A percentile compares a stretch with the other conserved stretches of the same genome.
These are phyloP conservation scores for Cystofilobasidium capitatum DNA, from an alignment of 768 basidiomycete species.

Conservation along the genomic window DNA sequence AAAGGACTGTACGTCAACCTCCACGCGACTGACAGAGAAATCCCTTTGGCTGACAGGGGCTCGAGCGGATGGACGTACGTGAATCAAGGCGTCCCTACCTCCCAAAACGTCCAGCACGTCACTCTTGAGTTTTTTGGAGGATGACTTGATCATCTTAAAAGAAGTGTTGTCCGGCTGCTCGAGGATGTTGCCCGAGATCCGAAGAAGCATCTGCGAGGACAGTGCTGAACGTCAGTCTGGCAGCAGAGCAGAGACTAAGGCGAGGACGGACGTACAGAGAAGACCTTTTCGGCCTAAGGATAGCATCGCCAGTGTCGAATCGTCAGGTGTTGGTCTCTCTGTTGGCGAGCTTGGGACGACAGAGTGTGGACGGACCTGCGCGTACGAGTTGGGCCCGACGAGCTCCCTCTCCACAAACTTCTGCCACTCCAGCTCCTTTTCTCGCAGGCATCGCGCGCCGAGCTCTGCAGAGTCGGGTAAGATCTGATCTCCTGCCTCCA, in stretches of 20 bases:
- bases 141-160: constrained; percentile 9
- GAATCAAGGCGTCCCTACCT: constrained; percentile 5
- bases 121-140: constrained; percentile 11
- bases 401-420: not conserved
- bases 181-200: constrained; percentile 9
- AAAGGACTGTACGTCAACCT: not conserved
- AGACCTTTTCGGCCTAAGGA: not conserved
- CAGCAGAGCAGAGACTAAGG: not conserved
- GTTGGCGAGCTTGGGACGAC: not conserved
- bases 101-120: constrained; percentile 15
- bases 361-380: not conserved
- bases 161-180: not conserved
- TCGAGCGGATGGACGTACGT: not conserved
- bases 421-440: not conserved
- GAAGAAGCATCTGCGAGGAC: not conserved
- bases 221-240: not conserved
- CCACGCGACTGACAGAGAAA: not conserved
- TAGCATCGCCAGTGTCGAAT: too few species aligned
- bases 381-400: not conserved
- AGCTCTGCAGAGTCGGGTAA: not conserved
- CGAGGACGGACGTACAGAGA: not conserved
- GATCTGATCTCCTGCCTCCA: not conserved
- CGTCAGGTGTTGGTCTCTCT: not conserved
- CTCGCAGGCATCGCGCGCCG: not conserved
- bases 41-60: not conserved